phyloP scores from a whole-genome alignment of 768 basidiomycete genomes.

The Boletus rex-veris region DNA sequence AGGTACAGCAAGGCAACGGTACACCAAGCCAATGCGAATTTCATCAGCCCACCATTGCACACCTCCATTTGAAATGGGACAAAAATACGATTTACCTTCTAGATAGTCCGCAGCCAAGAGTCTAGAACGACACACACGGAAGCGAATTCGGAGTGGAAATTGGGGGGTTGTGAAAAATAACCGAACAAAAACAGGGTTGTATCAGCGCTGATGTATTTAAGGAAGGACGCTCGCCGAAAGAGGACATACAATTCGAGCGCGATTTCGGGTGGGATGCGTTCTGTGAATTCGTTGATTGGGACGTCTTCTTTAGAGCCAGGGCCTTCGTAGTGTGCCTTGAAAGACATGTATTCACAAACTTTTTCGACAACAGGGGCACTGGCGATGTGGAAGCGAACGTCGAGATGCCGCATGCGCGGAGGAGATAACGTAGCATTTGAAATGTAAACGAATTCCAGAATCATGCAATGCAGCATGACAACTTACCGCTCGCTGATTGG shows the following conservation, averaged over 20 bases:
- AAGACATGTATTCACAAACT: slow-evolving; percentile 84
- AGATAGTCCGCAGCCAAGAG: slow-evolving; percentile 64
- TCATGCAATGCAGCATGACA: not conserved
- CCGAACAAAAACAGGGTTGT: not conserved
- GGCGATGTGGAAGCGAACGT: not conserved
- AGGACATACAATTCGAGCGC: slow-evolving; percentile 80
- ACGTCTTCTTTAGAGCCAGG: slow-evolving; percentile 70
- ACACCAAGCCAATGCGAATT: not conserved
- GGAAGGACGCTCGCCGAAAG: not conserved
- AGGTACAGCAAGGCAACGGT: not conserved
- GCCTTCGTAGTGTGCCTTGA: slow-evolving; percentile 77
- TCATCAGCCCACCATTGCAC: slow-evolving; percentile 7
- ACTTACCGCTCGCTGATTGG: slow-evolving; percentile 67
- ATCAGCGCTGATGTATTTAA: slow-evolving; percentile 11
- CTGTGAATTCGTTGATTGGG: slow-evolving; percentile 71
- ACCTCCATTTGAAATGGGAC: slow-evolving; percentile 15
- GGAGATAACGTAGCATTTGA: not conserved
- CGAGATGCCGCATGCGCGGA: not conserved
- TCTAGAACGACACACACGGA: slow-evolving; percentile 30
- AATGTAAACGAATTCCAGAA: slow-evolving; percentile 1
- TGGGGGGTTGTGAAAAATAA: slow-evolving; percentile 4
- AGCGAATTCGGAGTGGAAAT: slow-evolving; percentile 1
- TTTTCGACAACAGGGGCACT: slow-evolving; percentile 80
- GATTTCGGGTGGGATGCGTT: slow-evolving; percentile 83
- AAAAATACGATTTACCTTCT: slow-evolving; percentile 42